Evolutionary conservation across 176 grass and related monocot genomes (phyloP), one percentile per base, ranked within the genome.

Genomic region (Poa pratensis): DNA sequence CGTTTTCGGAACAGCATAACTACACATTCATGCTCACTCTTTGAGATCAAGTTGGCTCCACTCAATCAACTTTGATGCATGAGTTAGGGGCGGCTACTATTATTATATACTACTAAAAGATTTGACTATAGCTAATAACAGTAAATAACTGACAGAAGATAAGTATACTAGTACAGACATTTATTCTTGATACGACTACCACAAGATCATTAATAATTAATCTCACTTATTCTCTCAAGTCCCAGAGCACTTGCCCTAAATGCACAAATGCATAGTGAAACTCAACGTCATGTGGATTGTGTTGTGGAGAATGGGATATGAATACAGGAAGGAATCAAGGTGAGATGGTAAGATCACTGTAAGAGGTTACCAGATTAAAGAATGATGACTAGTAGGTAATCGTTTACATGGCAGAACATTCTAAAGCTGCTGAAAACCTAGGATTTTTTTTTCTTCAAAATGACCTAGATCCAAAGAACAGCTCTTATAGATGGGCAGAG

Each of bases 401-500:
- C 5, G 7, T 49, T 67, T 67, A 69, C 46, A 81, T 70, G 80
- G 80, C 40, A 70, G 13, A 39, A 35, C 69, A 2, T 22, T 37
- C 16, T 69, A 30, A 54, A 51, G 37, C 49, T 42, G n/a, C 65
- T 70, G n/a, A 82, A 49, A 55, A 23, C 32, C 65, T 55, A 35
- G 23, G 5, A 55, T 24, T 27, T 51, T 59, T 69, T 48, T 85
- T 35, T 54, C 19, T 67, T 52, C 58, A 83, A 19, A 70, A 83
- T 46, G 78, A 66, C 48, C 49, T 18, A 82, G 34, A 73, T 20
- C 28, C 49, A 73, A 82, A 80, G 61, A 78, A 76, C 4, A 45
- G 77, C 80, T 50, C 39, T 61, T 49, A n/a, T 11, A 77, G 61
- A 81, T 76, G 39, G 16, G 61, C 57, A 69, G 43, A 84, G 42